These are phyloP conservation scores for Termitomyces titanicus DNA, from an alignment of 768 basidiomycete genomes.

Conservation along the genomic window DNA sequence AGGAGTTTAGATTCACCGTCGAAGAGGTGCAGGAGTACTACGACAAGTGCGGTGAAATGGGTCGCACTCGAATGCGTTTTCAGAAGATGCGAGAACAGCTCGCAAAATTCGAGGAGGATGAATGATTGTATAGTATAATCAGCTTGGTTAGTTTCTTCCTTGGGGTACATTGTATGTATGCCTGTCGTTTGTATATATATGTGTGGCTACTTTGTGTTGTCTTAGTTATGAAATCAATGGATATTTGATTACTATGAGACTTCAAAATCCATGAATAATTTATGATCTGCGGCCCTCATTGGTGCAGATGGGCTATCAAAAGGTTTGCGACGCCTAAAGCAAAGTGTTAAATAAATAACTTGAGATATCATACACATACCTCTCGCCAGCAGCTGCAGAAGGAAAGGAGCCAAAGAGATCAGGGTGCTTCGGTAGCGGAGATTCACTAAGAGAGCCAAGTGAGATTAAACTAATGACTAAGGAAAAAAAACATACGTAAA, in stretches of 20 bases:
- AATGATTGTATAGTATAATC: not conserved
- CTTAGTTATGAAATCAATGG: too few species aligned
- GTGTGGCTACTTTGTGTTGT: too few species aligned
- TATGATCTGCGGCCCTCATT: constrained; percentile 64
- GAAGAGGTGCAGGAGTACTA: constrained; percentile 81
- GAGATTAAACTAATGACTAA: not conserved
- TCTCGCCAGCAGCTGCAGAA: constrained; percentile 94
- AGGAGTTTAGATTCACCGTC: constrained; percentile 64
- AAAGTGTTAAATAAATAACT: constrained; percentile 6
- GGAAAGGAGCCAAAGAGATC: constrained; percentile 96
- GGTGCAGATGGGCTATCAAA: constrained; percentile 83
- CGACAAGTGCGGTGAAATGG: constrained; percentile 70
- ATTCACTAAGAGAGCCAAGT: constrained; percentile 54
- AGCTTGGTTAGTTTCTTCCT: too few species aligned
- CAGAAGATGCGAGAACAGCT: constrained; percentile 59
- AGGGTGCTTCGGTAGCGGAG: constrained; percentile 93
- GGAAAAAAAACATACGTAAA: constrained; percentile 58
- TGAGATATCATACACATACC: constrained; percentile 43
- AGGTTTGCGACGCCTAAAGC: constrained; percentile 64
- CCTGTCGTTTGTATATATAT: not conserved
- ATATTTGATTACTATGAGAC: constrained; percentile 21
- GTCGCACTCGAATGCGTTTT: constrained; percentile 60
- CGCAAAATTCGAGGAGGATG: constrained; percentile 30
- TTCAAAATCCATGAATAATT: constrained; percentile 64
- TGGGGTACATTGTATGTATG: not conserved